phyloP scores from a whole-genome alignment of 345 rosid genomes.

The Rhodomyrtus tomentosa region DNA sequence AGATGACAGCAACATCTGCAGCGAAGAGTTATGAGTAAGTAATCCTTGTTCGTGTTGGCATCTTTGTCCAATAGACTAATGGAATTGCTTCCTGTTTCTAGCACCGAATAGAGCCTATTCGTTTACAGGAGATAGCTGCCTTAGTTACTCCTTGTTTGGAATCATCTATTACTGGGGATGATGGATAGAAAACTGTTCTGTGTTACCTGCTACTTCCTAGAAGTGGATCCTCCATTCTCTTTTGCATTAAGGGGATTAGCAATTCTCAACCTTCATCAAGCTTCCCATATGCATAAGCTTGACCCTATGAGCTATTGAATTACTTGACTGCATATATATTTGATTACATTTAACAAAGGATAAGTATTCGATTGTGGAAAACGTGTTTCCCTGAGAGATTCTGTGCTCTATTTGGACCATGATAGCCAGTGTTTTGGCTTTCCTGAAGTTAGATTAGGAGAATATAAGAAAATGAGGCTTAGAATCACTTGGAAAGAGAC shows the following conservation, averaged over 20 bases:
- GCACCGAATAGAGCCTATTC: not conserved
- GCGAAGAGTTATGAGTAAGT: constrained; percentile 1
- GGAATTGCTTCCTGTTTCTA: not conserved
- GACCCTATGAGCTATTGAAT: not conserved
- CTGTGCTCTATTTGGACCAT: not conserved
- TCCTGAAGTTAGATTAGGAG: not conserved
- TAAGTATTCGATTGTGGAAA: not conserved
- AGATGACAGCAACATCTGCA: constrained; percentile 13
- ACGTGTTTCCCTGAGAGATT: not conserved
- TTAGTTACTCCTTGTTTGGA: not conserved
- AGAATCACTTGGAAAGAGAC: not conserved
- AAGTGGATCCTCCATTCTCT: not conserved
- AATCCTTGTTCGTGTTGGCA: not conserved
- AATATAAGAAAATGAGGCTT: not conserved
- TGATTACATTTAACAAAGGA: not conserved
- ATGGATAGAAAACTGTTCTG: not conserved
- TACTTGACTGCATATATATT: not conserved
- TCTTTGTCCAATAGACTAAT: not conserved
- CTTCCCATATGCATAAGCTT: not conserved
- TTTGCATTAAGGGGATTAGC: not conserved
- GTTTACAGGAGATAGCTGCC: too few species aligned
- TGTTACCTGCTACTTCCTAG: not conserved
- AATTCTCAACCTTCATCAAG: not conserved
- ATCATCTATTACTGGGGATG: not conserved
- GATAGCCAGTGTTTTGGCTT: not conserved